A percentile compares a stretch with the other conserved stretches of the same genome.
phyloP scores from a whole-genome alignment of 805 yeast species.

The Suhomyces pyralidae region DNA sequence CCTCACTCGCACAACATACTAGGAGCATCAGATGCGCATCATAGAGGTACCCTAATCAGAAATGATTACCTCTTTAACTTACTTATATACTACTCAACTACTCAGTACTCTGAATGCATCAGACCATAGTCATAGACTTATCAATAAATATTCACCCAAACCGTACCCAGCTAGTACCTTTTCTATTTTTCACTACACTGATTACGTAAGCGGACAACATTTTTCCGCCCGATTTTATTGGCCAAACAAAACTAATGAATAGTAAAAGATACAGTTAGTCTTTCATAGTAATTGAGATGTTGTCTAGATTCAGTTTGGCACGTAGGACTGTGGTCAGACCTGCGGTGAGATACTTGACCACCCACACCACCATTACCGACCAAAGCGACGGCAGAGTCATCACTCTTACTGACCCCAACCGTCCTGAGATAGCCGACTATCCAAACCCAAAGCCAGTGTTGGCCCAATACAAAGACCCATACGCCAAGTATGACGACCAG shows the following conservation, averaged over 20 bases:
- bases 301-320: constrained; percentile 27
- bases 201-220: constrained; percentile 4
- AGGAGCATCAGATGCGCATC: too few relatives aligned
- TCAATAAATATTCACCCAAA: background rate
- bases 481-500: constrained; percentile 70
- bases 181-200: background rate
- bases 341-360: constrained; percentile 24
- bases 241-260: constrained; percentile 2
- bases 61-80: too few relatives aligned
- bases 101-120: background rate
- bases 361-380: constrained; percentile 38
- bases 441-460: constrained; percentile 57
- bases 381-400: constrained; percentile 38
- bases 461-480: constrained; percentile 68
- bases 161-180: background rate
- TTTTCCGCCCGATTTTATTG: constrained; percentile 12
- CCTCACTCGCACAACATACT: too few relatives aligned
- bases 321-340: constrained; percentile 11
- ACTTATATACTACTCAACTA: background rate
- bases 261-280: too few relatives aligned
- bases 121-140: too few relatives aligned
- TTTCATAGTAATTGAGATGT: constrained; percentile 20
- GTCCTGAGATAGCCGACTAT: constrained; percentile 53
- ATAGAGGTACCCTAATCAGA: too few relatives aligned
- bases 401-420: constrained; percentile 39